Percentiles rank a stretch among this genome's conserved stretches.
Evolutionary conservation across 305 asterid species (phyloP).

Genomic region (Fraxinus nigra): DNA sequence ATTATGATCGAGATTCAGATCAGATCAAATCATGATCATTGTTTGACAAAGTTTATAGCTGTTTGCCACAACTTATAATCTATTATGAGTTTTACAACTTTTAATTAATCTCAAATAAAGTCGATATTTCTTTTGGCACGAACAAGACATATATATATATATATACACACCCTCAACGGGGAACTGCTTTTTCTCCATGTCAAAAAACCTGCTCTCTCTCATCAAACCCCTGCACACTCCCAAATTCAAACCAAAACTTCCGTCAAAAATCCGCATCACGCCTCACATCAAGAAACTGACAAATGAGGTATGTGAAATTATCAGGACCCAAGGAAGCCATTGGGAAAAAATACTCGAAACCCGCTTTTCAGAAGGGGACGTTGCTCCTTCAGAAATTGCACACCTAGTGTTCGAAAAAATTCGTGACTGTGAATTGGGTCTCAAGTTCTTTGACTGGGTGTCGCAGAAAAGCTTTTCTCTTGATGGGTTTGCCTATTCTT

Average conservation of each 20-base stretch:
- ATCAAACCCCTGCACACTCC: constrained; percentile 57
- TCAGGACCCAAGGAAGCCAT: constrained; percentile 41
- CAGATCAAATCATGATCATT: background rate
- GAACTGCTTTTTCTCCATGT: constrained; percentile 29
- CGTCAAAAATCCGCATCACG: constrained; percentile 28
- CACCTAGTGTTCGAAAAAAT: constrained; percentile 83
- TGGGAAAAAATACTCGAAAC: constrained; percentile 65
- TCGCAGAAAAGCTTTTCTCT: constrained; percentile 42
- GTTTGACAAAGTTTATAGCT: background rate
- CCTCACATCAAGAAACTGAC: constrained; percentile 48
- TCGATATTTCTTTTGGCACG: background rate
- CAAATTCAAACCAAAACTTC: constrained; percentile 32
- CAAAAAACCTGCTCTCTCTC: constrained; percentile 62
- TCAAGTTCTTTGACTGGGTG: constrained; percentile 67
- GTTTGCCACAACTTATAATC: background rate
- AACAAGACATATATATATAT: background rate
- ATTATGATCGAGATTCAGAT: no score
- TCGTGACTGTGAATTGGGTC: constrained; percentile 63
- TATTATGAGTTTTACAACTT: background rate
- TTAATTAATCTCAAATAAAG: background rate
- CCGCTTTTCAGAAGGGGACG: constrained; percentile 54
- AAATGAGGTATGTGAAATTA: constrained; percentile 57
- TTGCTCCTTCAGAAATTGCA: constrained; percentile 71
- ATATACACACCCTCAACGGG: background rate
- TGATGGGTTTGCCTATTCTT: constrained; percentile 73